These are phyloP conservation scores for Cladosporium sp. DNA, from an alignment of 2,329 filamentous ascomycete genomes.

Conservation along the genomic window DNA sequence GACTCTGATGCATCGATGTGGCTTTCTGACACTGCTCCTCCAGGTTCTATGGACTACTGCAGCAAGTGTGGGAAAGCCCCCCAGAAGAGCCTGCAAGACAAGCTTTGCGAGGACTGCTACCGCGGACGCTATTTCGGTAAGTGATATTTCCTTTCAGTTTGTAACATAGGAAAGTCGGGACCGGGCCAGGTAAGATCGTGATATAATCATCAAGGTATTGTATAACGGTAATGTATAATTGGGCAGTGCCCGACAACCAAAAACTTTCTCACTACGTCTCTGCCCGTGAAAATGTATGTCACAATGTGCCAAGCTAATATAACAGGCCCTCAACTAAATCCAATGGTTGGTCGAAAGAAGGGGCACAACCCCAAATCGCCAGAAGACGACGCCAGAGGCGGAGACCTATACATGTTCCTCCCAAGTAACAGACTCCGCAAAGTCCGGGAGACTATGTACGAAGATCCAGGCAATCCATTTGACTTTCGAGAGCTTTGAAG, in stretches of 20 bases:
- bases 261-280: background rate
- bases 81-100: background rate
- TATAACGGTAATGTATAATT: background rate
- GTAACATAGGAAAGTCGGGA: background rate
- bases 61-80: background rate
- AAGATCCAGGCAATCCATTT: constrained; percentile 15
- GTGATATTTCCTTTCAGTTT: background rate
- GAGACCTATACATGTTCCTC: constrained; percentile 12
- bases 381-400: constrained; percentile 6
- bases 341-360: background rate
- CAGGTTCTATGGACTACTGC: background rate
- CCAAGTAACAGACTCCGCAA: constrained; percentile 5
- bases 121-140: background rate
- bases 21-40: background rate
- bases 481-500: background rate
- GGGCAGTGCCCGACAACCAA: background rate
- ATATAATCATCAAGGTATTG: background rate
- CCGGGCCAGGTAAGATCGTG: background rate
- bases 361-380: constrained; percentile 13
- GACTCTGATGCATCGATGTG: background rate
- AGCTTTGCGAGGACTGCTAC: background rate
- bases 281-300: background rate
- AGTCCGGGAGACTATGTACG: constrained; percentile 11
- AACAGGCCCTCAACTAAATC: background rate
- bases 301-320: background rate